Percentiles rank a stretch among this genome's conserved stretches.
Conservation (phyloP, 2,329 filamentous ascomycete genomes). For the Pyricularia grisea region DNA sequence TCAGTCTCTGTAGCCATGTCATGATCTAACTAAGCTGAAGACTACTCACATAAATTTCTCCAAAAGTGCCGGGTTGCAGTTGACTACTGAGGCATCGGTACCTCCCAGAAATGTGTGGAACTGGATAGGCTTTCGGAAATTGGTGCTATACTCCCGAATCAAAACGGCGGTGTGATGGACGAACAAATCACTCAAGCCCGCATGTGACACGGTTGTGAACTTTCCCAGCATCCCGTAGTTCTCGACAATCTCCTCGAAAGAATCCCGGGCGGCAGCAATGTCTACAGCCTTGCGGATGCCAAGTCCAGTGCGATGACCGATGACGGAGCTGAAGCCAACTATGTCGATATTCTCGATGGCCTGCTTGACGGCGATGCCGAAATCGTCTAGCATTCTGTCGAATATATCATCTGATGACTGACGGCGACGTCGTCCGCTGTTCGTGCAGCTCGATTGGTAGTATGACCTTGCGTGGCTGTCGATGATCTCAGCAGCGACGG, state of each 20-base stretch:
- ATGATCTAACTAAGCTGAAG: not conserved
- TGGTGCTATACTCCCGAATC: conserved; percentile 35
- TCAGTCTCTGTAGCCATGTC: not conserved
- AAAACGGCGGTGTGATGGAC: conserved; percentile 54
- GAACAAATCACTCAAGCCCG: conserved; percentile 59
- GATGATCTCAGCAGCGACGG: conserved; percentile 55
- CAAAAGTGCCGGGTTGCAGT: conserved; percentile 65
- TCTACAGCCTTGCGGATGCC: conserved; percentile 40
- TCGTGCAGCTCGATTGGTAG: conserved; percentile 20
- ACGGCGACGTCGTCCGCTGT: not conserved
- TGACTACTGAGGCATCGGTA: conserved; percentile 61
- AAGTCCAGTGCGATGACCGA: conserved; percentile 73
- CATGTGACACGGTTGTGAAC: conserved; percentile 49
- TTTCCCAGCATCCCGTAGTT: conserved; percentile 18
- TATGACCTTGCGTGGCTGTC: conserved; percentile 28
- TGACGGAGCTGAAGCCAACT: conserved; percentile 72
- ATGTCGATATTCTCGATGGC: conserved; percentile 57
- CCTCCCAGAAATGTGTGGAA: conserved; percentile 80
- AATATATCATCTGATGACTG: conserved; percentile 22
- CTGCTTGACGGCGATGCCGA: conserved; percentile 40
- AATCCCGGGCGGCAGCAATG: conserved; percentile 28
- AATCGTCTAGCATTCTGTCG: conserved; percentile 36
- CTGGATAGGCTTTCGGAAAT: conserved; percentile 62
- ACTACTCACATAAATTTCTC: conserved; percentile 53
- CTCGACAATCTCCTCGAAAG: conserved; percentile 25